These are phyloP conservation scores for Dujonia santamariae DNA, from an alignment of 1,139 yeast genomes.

Conservation along the genomic window DNA sequence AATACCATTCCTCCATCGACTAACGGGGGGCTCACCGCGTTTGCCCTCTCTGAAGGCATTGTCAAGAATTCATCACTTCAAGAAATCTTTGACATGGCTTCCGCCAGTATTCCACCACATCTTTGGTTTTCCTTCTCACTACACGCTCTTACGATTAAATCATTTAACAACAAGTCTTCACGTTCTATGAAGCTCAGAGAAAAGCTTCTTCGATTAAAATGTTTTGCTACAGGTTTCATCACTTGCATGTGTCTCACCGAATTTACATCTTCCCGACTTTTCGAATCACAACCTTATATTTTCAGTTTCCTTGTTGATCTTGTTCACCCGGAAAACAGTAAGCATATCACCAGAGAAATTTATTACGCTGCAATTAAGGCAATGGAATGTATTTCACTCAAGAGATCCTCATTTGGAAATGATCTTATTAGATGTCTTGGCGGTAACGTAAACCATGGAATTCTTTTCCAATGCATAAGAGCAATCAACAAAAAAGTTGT, in stretches of 20 bases:
- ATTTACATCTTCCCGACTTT: constrained; percentile 59
- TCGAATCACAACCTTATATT: constrained; percentile 74
- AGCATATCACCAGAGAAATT: constrained; percentile 46
- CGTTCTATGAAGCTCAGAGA: constrained; percentile 55
- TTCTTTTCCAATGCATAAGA: constrained; percentile 69
- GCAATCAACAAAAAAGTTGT: constrained; percentile 50
- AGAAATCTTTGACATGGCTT: constrained; percentile 63
- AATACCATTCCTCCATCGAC: constrained; percentile 9
- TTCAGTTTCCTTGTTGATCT: constrained; percentile 70
- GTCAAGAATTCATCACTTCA: constrained; percentile 52
- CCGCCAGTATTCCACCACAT: constrained; percentile 56
- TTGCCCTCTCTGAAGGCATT: constrained; percentile 45
- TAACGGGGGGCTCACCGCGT: constrained; percentile 48
- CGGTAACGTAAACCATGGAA: constrained; percentile 89
- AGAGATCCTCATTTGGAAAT: constrained; percentile 61
- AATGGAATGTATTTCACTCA: constrained; percentile 67
- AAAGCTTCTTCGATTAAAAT: constrained; percentile 60
- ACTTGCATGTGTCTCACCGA: constrained; percentile 51
- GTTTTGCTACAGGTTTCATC: constrained; percentile 59
- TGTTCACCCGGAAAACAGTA: constrained; percentile 55
- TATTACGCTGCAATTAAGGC: constrained; percentile 63
- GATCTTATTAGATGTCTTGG: constrained; percentile 80
- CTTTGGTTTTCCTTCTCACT: constrained; percentile 64
- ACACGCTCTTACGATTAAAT: constrained; percentile 64
- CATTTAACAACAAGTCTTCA: constrained; percentile 57